phyloP scores from a whole-genome alignment of 108 stramenopile species.

The Chaetoceros muelleri region DNA sequence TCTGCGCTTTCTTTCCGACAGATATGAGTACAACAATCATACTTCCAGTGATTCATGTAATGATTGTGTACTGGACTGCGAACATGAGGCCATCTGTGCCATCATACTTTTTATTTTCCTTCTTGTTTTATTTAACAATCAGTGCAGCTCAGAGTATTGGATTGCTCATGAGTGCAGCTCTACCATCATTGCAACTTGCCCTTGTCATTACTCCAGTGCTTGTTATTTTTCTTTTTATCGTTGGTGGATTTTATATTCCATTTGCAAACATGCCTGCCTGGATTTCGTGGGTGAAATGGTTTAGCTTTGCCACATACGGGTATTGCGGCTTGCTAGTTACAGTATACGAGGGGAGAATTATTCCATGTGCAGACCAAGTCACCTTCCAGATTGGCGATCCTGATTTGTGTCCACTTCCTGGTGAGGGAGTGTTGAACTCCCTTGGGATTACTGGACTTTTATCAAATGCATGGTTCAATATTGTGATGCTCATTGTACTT shows the following conservation, averaged over 20 bases:
- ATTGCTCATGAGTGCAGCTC: slow-evolving; percentile 45
- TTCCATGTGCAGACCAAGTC: slow-evolving; percentile 30
- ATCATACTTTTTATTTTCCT: slow-evolving; percentile 40
- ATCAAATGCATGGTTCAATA: slow-evolving; percentile 54
- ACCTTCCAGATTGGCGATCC: slow-evolving; percentile 19
- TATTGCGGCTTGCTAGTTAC: slow-evolving; percentile 62
- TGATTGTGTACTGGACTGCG: slow-evolving; percentile 50
- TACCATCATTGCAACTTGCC: slow-evolving; percentile 41
- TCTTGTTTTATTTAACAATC: slow-evolving; percentile 51
- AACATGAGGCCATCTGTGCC: slow-evolving; percentile 29
- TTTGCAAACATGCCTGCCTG: slow-evolving; percentile 36
- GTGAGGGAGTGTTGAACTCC: slow-evolving; percentile 39
- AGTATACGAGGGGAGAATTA: slow-evolving; percentile 45
- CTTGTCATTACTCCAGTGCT: slow-evolving; percentile 54
- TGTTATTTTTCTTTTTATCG: slow-evolving; percentile 55
- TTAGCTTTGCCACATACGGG: slow-evolving; percentile 64
- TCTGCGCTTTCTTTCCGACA: too few relatives aligned
- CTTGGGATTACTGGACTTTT: slow-evolving; percentile 45
- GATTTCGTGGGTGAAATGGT: slow-evolving; percentile 46
- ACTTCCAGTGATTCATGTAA: slow-evolving; percentile 44
- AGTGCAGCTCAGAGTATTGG: slow-evolving; percentile 59
- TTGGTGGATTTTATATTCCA: slow-evolving; percentile 74
- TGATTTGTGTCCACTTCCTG: slow-evolving; percentile 46
- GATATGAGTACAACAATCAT: slow-evolving; percentile 55
- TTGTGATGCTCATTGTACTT: slow-evolving; percentile 33